Conservation (phyloP, 768 basidiomycete species). For the Cyclocybe aegerita region DNA sequence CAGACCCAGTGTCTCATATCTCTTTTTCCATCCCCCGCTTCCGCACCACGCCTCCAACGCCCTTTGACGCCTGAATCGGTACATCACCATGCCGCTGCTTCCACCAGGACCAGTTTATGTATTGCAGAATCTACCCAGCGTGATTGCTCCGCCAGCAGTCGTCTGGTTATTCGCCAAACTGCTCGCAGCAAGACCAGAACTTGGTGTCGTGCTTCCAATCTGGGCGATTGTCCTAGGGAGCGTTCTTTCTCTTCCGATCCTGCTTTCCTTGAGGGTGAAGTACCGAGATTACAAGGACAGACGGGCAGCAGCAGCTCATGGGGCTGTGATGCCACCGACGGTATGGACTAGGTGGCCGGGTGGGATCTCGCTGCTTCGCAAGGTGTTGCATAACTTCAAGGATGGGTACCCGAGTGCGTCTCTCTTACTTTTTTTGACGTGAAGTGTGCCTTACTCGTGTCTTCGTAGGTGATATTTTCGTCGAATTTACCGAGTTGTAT, state of each 20-base stretch:
- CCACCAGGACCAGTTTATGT: constrained; percentile 31
- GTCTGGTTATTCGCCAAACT: constrained; percentile 14
- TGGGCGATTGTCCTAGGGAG: constrained; percentile 13
- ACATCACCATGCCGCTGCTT: constrained; percentile 16
- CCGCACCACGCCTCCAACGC: no score
- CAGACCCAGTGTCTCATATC: no score
- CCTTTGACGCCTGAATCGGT: no score
- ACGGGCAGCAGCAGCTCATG: constrained; percentile 15
- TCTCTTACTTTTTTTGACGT: neutral
- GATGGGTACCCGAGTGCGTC: constrained; percentile 24
- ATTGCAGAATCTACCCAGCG: constrained; percentile 20
- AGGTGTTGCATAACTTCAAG: constrained; percentile 20
- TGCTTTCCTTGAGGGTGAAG: constrained; percentile 14
- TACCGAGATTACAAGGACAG: constrained; percentile 8
- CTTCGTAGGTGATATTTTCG: constrained; percentile 25
- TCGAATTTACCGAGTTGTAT: constrained; percentile 18
- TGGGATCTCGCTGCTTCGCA: constrained; percentile 30
- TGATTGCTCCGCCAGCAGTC: constrained; percentile 23
- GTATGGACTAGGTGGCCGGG: constrained; percentile 34
- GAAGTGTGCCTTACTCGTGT: neutral
- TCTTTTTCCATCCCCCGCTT: no score
- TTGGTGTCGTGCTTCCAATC: constrained; percentile 4
- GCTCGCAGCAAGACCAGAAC: constrained; percentile 10
- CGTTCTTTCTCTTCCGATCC: constrained; percentile 14
- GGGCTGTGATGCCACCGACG: constrained; percentile 31